Evolutionary conservation across 2,329 filamentous ascomycete genomes (phyloP).

Genomic region (Penicillium sp.): DNA sequence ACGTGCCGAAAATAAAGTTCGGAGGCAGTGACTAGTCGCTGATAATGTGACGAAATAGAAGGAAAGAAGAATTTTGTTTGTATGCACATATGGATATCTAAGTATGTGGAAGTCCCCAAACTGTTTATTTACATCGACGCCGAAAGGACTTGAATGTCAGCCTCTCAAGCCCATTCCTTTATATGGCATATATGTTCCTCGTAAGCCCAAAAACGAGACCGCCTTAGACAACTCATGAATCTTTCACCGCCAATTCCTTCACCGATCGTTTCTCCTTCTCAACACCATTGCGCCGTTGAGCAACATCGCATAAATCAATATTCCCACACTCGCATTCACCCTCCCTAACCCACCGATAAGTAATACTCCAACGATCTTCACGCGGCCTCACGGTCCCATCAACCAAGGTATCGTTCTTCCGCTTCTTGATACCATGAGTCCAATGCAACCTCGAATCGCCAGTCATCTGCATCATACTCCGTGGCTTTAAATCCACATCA

Average conservation of each 20-base stretch:
- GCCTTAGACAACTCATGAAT: neutral
- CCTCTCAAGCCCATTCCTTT: neutral
- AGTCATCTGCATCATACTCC: constrained; percentile 55
- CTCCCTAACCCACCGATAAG: constrained; percentile 55
- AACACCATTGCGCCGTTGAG: constrained; percentile 48
- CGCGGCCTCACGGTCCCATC: constrained; percentile 50
- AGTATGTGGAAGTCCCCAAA: too few relatives aligned
- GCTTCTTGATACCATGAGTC: constrained; percentile 57
- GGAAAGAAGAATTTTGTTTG: too few relatives aligned
- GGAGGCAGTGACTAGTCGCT: too few relatives aligned
- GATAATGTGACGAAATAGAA: too few relatives aligned
- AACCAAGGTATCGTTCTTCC: constrained; percentile 52
- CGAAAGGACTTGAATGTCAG: neutral
- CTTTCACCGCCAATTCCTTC: constrained; percentile 4
- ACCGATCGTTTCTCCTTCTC: constrained; percentile 50
- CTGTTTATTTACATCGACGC: too few relatives aligned
- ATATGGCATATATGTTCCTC: neutral
- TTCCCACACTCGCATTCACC: constrained; percentile 55
- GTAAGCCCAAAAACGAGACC: neutral
- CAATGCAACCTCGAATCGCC: constrained; percentile 55
- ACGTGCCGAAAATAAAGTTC: too few relatives aligned
- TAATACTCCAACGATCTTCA: constrained; percentile 56
- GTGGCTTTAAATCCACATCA: constrained; percentile 51
- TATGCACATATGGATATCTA: too few relatives aligned
- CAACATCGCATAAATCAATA: constrained; percentile 53